A percentile compares a stretch with the other conserved stretches of the same genome.
Evolutionary conservation across 139 green algal genomes (phyloP).

Genomic region (Chlorella sp.): DNA sequence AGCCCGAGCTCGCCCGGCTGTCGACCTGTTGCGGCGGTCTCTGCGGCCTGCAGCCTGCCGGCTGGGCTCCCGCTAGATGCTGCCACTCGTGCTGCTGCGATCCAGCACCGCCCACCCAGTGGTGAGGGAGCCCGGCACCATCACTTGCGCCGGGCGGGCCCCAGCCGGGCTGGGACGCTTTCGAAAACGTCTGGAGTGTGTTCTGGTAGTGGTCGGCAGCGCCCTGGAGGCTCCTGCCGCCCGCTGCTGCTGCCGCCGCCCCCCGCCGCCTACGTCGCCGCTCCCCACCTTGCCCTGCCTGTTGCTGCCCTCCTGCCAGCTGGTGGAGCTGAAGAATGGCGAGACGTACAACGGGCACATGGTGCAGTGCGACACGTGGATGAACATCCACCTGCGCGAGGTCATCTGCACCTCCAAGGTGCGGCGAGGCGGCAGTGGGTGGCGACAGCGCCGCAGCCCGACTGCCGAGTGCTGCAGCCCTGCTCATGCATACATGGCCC

Average conservation of each 20-base stretch:
- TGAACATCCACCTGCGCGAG: slow-evolving; percentile 98
- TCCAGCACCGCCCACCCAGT: slow-evolving; percentile 88
- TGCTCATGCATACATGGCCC: no score
- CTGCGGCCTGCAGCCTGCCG: not conserved
- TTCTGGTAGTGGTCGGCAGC: not conserved
- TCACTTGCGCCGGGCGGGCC: not conserved
- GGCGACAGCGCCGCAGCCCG: not conserved
- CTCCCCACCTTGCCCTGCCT: no score
- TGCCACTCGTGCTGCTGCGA: slow-evolving; percentile 91
- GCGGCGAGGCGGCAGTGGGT: not conserved
- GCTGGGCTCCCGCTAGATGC: slow-evolving; percentile 60
- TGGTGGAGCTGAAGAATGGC: slow-evolving; percentile 98
- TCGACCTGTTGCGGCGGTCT: not conserved
- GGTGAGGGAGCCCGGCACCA: slow-evolving; percentile 56
- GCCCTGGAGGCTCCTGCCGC: not conserved
- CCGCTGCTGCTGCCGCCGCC: not conserved
- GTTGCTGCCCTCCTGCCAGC: slow-evolving; percentile 59
- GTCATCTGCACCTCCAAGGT: slow-evolving; percentile 98
- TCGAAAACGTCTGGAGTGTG: not conserved
- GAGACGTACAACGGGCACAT: slow-evolving; percentile 99
- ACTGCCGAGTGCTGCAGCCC: no score
- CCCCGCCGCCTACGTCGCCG: not conserved
- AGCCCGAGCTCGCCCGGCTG: no score
- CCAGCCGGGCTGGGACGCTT: not conserved
- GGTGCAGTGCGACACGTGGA: slow-evolving; percentile 97